Base-by-base conservation (phyloP, 1,284 basidiomycete species). In the Ganoderma leucocontextum region DNA sequence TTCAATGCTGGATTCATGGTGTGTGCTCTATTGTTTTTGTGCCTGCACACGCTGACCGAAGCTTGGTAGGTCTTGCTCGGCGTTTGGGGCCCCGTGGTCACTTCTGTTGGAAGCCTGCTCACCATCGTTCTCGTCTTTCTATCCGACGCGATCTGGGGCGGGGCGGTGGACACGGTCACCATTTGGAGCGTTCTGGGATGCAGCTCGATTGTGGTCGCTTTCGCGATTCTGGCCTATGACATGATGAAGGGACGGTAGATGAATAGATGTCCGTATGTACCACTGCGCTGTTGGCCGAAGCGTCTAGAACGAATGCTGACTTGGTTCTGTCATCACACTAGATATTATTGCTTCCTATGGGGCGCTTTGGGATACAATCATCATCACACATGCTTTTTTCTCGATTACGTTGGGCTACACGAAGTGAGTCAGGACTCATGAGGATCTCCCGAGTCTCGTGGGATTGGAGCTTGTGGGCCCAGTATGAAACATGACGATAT, bases 1-100 rank as follows among this genome's bases (percentile, higher is more conserved):
- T 95, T 93, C 80, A 95, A 94, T 75, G 87, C 89, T 0, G 89
- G 91, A 0, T 87, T 92, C 76, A 94, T 95, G 92, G 91, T 91
- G 75, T 62, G 83, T 69, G 10, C 68, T 19, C 42, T 53, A 60
- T 58, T n/a, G 35, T 57, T 58, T 63, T 59, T 61, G 25, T 57
- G 57, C 66, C 12, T 55, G 59, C 60, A 57, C 57, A 62, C 67
- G 63, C 68, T 69, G 39, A 67, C 49, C 65, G 68, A 38, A 33
- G 36, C 66, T 61, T 64, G 67, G 61, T 66, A 95, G 93, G 86
- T 94, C 65, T 81, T 95, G 2, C 79, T 96, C 49, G 91, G 90
- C 22, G 77, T 92, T 15, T 96, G 93, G 94, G 95, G 95, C 7
- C 94, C 95, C 2, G 89, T 96, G 57, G 86, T 95, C 62, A 89